Evolutionary conservation across 306 rosid species (phyloP).

Genomic region (Echinosophora koreensis): DNA sequence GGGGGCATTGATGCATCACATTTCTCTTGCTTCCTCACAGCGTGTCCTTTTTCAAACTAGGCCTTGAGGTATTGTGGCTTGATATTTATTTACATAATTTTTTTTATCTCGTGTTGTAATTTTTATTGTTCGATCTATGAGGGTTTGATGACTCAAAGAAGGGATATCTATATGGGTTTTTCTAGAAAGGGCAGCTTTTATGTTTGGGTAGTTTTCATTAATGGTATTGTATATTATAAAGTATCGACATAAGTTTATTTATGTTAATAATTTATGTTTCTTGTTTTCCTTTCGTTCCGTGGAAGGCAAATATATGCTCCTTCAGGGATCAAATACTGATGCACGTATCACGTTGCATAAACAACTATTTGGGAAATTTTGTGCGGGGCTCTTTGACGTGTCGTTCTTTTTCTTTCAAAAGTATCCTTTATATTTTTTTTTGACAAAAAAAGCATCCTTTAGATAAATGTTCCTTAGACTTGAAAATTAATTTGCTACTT

Average conservation of each 20-base stretch:
- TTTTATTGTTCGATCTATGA: slow-evolving; percentile 48
- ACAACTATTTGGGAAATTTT: no score
- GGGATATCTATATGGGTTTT: slow-evolving; percentile 40
- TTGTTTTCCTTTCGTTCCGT: no score
- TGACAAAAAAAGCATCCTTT: no score
- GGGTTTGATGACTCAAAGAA: slow-evolving; percentile 44
- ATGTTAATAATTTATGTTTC: no score
- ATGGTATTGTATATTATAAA: slow-evolving; percentile 50
- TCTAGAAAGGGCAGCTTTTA: slow-evolving; percentile 50
- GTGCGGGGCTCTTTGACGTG: no score
- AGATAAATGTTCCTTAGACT: no score
- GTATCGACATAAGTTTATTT: slow-evolving; percentile 38
- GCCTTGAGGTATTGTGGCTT: slow-evolving; percentile 56
- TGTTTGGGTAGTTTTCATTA: slow-evolving; percentile 49
- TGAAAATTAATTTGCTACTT: no score
- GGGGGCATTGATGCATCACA: slow-evolving; percentile 44
- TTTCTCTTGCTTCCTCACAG: slow-evolving; percentile 46
- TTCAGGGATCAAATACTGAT: no score
- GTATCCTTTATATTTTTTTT: no score
- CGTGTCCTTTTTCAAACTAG: slow-evolving; percentile 38
- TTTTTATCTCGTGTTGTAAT: slow-evolving; percentile 57
- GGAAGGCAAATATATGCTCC: no score
- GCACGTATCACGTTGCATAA: no score
- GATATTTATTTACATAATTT: slow-evolving; percentile 40
- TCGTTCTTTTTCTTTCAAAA: no score